Conservation (phyloP, 148 eudicot genomes). For the Camellia granthamiana region DNA sequence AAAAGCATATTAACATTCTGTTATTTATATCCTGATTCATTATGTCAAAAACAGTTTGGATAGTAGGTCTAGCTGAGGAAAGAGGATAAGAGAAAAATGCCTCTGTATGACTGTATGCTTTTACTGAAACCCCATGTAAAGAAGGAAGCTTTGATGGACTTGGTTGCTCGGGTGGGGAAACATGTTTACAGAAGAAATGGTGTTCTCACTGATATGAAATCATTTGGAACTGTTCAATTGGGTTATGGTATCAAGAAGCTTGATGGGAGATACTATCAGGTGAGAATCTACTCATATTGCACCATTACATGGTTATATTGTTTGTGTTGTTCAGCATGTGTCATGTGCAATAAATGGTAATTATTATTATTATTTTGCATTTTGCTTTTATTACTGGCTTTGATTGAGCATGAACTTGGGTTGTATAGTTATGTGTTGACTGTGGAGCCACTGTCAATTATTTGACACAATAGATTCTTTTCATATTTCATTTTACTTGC, state of each 20-base stretch:
- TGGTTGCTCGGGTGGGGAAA: slow-evolving; percentile 70
- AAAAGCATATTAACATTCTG: no score
- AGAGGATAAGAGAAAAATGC: slow-evolving; percentile 45
- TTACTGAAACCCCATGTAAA: slow-evolving; percentile 64
- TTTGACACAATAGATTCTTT: no score
- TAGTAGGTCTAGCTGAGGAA: neutral
- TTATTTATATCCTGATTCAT: no score
- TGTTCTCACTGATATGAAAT: slow-evolving; percentile 66
- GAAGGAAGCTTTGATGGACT: slow-evolving; percentile 44
- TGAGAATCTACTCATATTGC: slow-evolving; percentile 10
- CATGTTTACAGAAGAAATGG: slow-evolving; percentile 81
- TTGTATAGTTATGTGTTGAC: neutral
- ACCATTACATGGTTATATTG: neutral
- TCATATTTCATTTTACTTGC: no score
- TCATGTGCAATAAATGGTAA: neutral
- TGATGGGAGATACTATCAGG: slow-evolving; percentile 89
- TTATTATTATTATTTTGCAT: neutral
- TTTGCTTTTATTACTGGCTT: neutral
- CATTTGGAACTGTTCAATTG: slow-evolving; percentile 59
- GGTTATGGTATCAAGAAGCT: slow-evolving; percentile 96
- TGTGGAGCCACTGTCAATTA: neutral
- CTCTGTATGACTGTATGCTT: slow-evolving; percentile 92
- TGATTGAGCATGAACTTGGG: neutral
- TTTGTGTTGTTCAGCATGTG: neutral
- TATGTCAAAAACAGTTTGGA: no score